Base-by-base conservation (phyloP, 1,139 yeast genomes). In the Yamadazyma kanchanaburiensis region DNA sequence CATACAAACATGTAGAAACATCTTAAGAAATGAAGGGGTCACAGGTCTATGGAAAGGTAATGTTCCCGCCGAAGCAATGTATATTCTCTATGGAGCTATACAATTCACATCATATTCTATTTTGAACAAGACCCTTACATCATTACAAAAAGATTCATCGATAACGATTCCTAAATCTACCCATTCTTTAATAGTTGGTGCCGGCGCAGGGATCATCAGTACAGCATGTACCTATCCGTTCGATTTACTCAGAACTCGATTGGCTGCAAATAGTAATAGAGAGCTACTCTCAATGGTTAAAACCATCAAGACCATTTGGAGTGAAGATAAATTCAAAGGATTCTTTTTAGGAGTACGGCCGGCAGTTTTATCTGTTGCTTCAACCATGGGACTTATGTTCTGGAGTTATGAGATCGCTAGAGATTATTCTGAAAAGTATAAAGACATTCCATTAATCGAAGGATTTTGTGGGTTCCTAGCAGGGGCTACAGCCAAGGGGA, bases 1-100 rank as follows among this genome's bases (percentile, higher is more conserved):
- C 3, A 22, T 31, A 5, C 16, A 32, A 2, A 45, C 55, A 1
- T 45, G 57, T 13, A 38, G 33, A 18, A 29, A 39, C 14, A 44
- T 65, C 7, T 32, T 64, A n/a, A 45, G 46, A 21, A 40, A 61
- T 27, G 74, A 68, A 40, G 74, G 74, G 3, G 39, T 64, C 6
- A 24, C 42, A 13, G 74, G 89, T 0, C 64, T 91, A 14, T 91
- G 97, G 97, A 89, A 88, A 54, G 98, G 98, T 1, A 91, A 91
- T 52, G 74, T 86, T 0, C 95, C 98, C 0, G 98, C 97, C 0
- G 89, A 87, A 43, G 57, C 79, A 24, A 73, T 91, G 77, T 91
- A 91, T 49, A 66, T 91, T 12, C 43, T 84, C 14, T 91, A 91
- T 47, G 96, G 97, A 9, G 88, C 86, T 1, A 63, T 77, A 1